Percentiles rank a stretch among this genome's conserved stretches.
These are phyloP conservation scores for Periconia sp. DNA, from an alignment of 2,329 filamentous ascomycete genomes.

Conservation along the genomic window DNA sequence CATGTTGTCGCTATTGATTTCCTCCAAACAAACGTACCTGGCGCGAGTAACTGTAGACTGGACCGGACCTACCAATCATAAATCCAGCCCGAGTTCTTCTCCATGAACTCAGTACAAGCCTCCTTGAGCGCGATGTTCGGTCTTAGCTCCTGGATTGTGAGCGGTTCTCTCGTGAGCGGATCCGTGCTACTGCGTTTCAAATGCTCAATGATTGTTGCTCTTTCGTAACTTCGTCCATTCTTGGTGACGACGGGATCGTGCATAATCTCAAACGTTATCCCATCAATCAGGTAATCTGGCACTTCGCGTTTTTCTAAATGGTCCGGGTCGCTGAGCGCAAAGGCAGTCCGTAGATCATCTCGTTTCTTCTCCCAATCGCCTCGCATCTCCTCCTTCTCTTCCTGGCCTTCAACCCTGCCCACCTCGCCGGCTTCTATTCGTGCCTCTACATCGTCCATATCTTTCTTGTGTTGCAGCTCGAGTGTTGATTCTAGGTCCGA, in stretches of 20 bases:
- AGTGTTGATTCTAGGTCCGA: constrained; percentile 60
- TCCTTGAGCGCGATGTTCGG: constrained; percentile 82
- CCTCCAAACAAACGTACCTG: constrained; percentile 17
- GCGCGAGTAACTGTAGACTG: constrained; percentile 16
- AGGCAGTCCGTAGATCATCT: constrained; percentile 52
- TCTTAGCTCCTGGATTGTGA: constrained; percentile 72
- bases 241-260: constrained; percentile 74
- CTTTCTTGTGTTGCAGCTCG: constrained; percentile 40
- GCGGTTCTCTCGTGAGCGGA: constrained; percentile 80
- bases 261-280: constrained; percentile 77
- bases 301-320: constrained; percentile 59
- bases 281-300: constrained; percentile 78
- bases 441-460: constrained; percentile 48
- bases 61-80: constrained; percentile 75
- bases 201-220: constrained; percentile 84
- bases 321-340: constrained; percentile 54
- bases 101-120: constrained; percentile 84
- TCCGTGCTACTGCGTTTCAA: constrained; percentile 77
- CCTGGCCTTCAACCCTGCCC: constrained; percentile 51
- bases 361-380: constrained; percentile 48
- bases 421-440: constrained; percentile 43
- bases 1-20: too few relatives aligned
- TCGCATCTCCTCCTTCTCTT: constrained; percentile 56
- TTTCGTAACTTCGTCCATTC: constrained; percentile 89
- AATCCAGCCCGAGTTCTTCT: constrained; percentile 83